Conservation (phyloP, 179 eudicot genomes). For the Pouteria campechiana region DNA sequence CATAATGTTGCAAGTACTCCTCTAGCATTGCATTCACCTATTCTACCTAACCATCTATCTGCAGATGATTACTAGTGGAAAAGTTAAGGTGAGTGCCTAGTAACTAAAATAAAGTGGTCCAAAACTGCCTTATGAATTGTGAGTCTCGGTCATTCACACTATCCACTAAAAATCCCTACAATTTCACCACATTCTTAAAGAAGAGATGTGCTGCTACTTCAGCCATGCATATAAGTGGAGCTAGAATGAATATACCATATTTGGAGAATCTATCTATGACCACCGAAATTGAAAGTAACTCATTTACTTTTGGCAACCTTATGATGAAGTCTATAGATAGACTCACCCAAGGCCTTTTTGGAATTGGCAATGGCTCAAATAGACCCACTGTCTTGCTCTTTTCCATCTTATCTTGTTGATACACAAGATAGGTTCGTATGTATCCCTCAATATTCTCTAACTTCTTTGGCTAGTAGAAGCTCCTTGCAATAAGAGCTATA, state of each 20-base stretch:
- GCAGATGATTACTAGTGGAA: constrained; percentile 4
- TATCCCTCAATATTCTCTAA: background rate
- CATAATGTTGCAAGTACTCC: constrained; percentile 4
- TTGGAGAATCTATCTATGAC: constrained; percentile 5
- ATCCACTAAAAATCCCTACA: constrained; percentile 1
- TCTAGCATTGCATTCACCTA: background rate
- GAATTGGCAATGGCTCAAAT: constrained; percentile 1
- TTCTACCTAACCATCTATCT: background rate
- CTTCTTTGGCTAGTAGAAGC: constrained; percentile 1
- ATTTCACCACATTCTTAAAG: constrained; percentile 1
- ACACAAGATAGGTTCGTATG: constrained; percentile 4
- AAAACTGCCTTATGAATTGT: no score
- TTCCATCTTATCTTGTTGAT: constrained; percentile 3
- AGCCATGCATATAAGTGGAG: background rate
- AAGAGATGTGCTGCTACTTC: background rate
- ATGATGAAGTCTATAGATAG: constrained; percentile 2
- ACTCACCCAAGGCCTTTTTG: background rate
- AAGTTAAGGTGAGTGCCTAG: background rate
- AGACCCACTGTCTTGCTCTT: constrained; percentile 2
- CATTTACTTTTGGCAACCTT: constrained; percentile 1
- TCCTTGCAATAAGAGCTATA: background rate
- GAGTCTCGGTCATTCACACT: constrained; percentile 5
- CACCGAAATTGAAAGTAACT: no score
- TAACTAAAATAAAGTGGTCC: no score
- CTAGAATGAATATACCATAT: constrained; percentile 3